phyloP scores from a whole-genome alignment of 1,284 basidiomycete genomes.

The Cutaneotrichosporon sp. region DNA sequence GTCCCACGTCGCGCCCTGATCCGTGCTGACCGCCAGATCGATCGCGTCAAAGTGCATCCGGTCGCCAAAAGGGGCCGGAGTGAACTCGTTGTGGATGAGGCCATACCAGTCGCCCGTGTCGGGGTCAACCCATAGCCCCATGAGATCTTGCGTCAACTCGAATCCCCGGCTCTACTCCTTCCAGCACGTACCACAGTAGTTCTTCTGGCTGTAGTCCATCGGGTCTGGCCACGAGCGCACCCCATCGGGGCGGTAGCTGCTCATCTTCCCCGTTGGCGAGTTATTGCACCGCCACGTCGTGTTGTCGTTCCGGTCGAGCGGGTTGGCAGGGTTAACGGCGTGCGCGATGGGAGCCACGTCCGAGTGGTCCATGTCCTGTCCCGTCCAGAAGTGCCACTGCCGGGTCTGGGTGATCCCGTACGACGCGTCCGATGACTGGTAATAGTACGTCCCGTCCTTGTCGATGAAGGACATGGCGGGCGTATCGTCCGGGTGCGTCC shows the following conservation, averaged over 20 bases:
- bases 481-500: conserved; percentile 12
- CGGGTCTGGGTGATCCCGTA: conserved; percentile 3
- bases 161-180: no score
- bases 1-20: conserved; percentile 13
- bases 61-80: conserved; percentile 10
- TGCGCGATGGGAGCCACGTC: neutral
- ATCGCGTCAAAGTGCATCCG: conserved; percentile 17
- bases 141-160: conserved; percentile 4
- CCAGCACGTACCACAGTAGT: conserved; percentile 13
- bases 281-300: conserved; percentile 17
- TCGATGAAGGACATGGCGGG: conserved; percentile 7
- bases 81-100: conserved; percentile 19
- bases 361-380: conserved; percentile 5
- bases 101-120: conserved; percentile 16
- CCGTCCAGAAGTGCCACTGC: conserved; percentile 10
- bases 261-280: conserved; percentile 5
- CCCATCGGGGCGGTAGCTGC: neutral
- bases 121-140: conserved; percentile 14
- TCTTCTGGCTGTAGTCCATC: conserved; percentile 6
- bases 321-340: conserved; percentile 7
- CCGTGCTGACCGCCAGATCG: conserved; percentile 10
- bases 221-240: neutral
- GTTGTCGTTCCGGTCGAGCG: conserved; percentile 12
- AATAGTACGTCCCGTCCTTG: conserved; percentile 14
- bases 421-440: conserved; percentile 6